Evolutionary conservation across 805 yeast species (phyloP).

Genomic region (Jamesozyma piceae): DNA sequence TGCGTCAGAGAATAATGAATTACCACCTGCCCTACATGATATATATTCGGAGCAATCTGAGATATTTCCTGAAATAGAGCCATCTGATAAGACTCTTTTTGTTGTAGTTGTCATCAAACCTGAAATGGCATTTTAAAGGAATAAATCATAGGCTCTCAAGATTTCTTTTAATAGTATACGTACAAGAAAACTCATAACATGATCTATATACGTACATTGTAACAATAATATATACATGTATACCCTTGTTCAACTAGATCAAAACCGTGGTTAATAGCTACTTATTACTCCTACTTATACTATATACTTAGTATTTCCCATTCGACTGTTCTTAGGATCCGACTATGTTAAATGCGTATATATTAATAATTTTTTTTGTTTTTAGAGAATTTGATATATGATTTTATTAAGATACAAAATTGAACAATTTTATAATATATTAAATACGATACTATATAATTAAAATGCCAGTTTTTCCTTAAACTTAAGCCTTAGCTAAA

Average conservation of each 20-base stretch:
- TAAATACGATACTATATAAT: slow-evolving; percentile 6
- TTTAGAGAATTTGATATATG: background rate
- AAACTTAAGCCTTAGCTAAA: slow-evolving; percentile 81
- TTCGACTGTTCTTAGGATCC: no score
- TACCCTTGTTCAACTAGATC: no score
- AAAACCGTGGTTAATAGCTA: no score
- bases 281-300: no score
- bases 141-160: no score
- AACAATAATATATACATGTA: no score
- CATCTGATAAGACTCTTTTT: slow-evolving; percentile 9
- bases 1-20: slow-evolving; percentile 16
- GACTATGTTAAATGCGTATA: background rate
- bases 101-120: slow-evolving; percentile 16
- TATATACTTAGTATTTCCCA: no score
- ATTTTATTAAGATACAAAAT: slow-evolving; percentile 6
- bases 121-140: slow-evolving; percentile 7
- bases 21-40: slow-evolving; percentile 1
- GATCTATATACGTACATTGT: background rate
- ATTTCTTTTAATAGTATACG: no score
- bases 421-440: slow-evolving; percentile 4
- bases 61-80: background rate
- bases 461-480: slow-evolving; percentile 5
- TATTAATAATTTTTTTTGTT: background rate
- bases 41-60: slow-evolving; percentile 1
- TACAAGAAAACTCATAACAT: background rate